These are phyloP conservation scores for Aquilaria malaccensis DNA, from an alignment of 345 rosid genomes.

Conservation along the genomic window DNA sequence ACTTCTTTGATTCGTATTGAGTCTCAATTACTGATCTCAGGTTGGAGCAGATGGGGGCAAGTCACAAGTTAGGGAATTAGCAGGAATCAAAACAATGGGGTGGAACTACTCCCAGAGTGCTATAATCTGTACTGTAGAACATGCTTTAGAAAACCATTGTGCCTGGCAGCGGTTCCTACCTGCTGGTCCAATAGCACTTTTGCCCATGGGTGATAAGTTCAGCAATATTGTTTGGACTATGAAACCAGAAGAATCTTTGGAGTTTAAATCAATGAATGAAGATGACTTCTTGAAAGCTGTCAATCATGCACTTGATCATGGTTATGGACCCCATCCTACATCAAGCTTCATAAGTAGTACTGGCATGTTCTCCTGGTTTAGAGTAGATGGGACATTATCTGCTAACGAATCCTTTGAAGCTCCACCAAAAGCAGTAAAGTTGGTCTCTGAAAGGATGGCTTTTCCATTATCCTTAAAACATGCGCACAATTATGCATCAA, in stretches of 20 bases:
- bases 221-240: slow-evolving; percentile 97
- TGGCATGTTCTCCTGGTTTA: slow-evolving; percentile 53
- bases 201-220: slow-evolving; percentile 76
- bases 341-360: slow-evolving; percentile 30
- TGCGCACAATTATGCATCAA: slow-evolving; percentile 60
- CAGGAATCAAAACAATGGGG: slow-evolving; percentile 75
- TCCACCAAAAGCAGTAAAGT: slow-evolving; percentile 71
- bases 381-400: slow-evolving; percentile 32
- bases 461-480: slow-evolving; percentile 85
- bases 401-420: slow-evolving; percentile 56
- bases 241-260: slow-evolving; percentile 68
- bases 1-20: not conserved
- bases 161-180: slow-evolving; percentile 98
- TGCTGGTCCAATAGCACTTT: slow-evolving; percentile 84
- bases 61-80: slow-evolving; percentile 80
- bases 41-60: slow-evolving; percentile 95
- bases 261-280: slow-evolving; percentile 62
- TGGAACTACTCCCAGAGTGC: slow-evolving; percentile 95
- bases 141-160: slow-evolving; percentile 48
- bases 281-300: slow-evolving; percentile 67
- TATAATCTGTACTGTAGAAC: slow-evolving; percentile 88
- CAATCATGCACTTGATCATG: slow-evolving; percentile 76
- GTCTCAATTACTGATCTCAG: slow-evolving; percentile 29
- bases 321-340: slow-evolving; percentile 76
- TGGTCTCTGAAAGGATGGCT: slow-evolving; percentile 76